These are phyloP conservation scores for Penicillium goetzii DNA, from an alignment of 495 filamentous ascomycete genomes.

Conservation along the genomic window DNA sequence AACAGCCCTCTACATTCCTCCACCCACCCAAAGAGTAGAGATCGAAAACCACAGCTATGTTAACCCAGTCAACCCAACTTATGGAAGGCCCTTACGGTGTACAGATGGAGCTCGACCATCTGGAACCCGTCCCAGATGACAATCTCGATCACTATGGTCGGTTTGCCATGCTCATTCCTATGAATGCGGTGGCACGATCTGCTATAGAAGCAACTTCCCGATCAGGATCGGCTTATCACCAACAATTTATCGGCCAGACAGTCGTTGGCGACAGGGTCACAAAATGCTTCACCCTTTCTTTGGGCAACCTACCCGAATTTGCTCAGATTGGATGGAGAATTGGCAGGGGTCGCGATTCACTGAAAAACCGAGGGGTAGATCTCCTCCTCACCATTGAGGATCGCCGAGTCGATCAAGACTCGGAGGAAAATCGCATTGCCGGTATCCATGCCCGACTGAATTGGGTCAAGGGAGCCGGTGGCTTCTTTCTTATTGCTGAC, in stretches of 20 bases:
- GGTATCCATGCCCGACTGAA: not conserved
- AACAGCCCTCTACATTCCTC: not conserved
- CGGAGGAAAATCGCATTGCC: not conserved
- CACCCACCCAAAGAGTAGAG: not conserved
- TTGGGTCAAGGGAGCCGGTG: not conserved
- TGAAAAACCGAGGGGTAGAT: not conserved
- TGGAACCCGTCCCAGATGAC: not conserved
- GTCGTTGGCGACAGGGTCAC: not conserved
- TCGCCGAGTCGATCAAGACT: not conserved
- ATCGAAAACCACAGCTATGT: not conserved
- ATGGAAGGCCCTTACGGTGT: not conserved
- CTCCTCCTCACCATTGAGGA: not conserved
- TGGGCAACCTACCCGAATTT: not conserved
- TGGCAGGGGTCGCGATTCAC: not conserved
- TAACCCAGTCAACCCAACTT: not conserved
- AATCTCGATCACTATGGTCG: not conserved
- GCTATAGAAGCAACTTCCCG: not conserved
- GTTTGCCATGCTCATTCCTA: not conserved
- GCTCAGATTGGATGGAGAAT: conserved; percentile 1
- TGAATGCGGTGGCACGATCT: not conserved
- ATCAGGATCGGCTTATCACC: not conserved
- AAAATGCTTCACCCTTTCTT: not conserved
- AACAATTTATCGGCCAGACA: not conserved
- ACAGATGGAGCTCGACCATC: not conserved
- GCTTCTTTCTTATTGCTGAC: not conserved